Conservation (phyloP, 495 filamentous ascomycete species). For the Hyaloscypha bicolor region DNA sequence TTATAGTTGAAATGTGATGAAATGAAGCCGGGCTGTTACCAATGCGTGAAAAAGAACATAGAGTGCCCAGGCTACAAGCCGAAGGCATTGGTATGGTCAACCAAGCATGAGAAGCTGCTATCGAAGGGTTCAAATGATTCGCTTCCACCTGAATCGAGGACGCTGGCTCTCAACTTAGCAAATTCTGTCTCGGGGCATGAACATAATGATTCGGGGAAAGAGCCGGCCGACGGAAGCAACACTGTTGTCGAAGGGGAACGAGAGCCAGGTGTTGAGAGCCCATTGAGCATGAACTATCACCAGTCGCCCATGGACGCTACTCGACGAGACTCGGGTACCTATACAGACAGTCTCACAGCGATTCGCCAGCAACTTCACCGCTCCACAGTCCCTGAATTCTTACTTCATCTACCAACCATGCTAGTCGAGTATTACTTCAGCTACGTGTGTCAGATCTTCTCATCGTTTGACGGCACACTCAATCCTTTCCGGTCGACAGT, state of each 20-base stretch:
- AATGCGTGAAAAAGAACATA: constrained; percentile 52
- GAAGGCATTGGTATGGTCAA: constrained; percentile 56
- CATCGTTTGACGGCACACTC: constrained; percentile 59
- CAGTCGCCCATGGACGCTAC: constrained; percentile 1
- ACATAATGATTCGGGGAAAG: constrained; percentile 30
- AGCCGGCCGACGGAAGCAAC: constrained; percentile 33
- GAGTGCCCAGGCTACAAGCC: constrained; percentile 54
- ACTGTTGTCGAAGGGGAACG: neutral
- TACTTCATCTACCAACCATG: constrained; percentile 52
- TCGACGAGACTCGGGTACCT: constrained; percentile 28
- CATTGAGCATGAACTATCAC: neutral
- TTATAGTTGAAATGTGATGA: constrained; percentile 60
- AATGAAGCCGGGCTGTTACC: constrained; percentile 51
- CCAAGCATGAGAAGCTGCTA: constrained; percentile 46
- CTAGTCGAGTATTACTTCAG: constrained; percentile 64
- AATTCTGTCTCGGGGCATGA: constrained; percentile 33
- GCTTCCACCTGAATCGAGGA: constrained; percentile 12
- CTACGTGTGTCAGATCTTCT: constrained; percentile 58
- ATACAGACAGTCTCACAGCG: constrained; percentile 35
- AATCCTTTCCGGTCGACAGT: constrained; percentile 61
- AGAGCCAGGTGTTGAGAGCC: neutral
- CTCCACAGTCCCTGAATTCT: constrained; percentile 39
- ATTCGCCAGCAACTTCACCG: constrained; percentile 32
- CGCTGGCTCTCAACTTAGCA: constrained; percentile 9
- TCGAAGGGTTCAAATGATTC: constrained; percentile 9